A percentile compares a stretch with the other conserved stretches of the same genome.
Conservation (phyloP, 2,329 filamentous ascomycete genomes). For the Nigrospora oryzae region DNA sequence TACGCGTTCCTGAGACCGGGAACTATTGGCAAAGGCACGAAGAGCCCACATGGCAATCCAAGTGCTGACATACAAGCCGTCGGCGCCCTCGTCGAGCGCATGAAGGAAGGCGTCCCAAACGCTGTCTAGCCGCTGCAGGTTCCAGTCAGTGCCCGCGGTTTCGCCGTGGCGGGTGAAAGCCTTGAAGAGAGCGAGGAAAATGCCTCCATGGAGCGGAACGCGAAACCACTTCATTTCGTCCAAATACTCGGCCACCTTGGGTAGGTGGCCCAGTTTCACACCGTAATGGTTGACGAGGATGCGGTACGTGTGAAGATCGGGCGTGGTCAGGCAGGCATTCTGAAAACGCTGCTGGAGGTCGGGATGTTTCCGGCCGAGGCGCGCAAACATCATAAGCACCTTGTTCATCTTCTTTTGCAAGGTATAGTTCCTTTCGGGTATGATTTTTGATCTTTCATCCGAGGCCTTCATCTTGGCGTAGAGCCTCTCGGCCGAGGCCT, state of each 20-base stretch:
- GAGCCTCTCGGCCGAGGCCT: slow-evolving; percentile 66
- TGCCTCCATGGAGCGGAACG: slow-evolving; percentile 62
- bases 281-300: slow-evolving; percentile 72
- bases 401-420: slow-evolving; percentile 42
- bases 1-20: slow-evolving; percentile 36
- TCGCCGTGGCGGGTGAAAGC: slow-evolving; percentile 72
- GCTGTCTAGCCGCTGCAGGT: slow-evolving; percentile 53
- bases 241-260: slow-evolving; percentile 61
- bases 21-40: slow-evolving; percentile 55
- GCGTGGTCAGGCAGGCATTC: slow-evolving; percentile 54
- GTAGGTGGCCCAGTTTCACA: slow-evolving; percentile 58
- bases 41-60: slow-evolving; percentile 56
- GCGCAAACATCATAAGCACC: slow-evolving; percentile 49
- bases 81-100: slow-evolving; percentile 37
- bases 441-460: slow-evolving; percentile 28
- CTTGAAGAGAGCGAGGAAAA: slow-evolving; percentile 76
- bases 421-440: slow-evolving; percentile 37
- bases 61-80: slow-evolving; percentile 42
- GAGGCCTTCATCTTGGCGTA: slow-evolving; percentile 76
- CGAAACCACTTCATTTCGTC: slow-evolving; percentile 69
- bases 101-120: slow-evolving; percentile 59
- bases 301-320: slow-evolving; percentile 71
- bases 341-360: slow-evolving; percentile 48
- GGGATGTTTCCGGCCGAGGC: slow-evolving; percentile 44
- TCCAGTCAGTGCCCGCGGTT: slow-evolving; percentile 60